Base-by-base conservation (phyloP, 1,284 basidiomycete species). In the Melampsora occidentalis region DNA sequence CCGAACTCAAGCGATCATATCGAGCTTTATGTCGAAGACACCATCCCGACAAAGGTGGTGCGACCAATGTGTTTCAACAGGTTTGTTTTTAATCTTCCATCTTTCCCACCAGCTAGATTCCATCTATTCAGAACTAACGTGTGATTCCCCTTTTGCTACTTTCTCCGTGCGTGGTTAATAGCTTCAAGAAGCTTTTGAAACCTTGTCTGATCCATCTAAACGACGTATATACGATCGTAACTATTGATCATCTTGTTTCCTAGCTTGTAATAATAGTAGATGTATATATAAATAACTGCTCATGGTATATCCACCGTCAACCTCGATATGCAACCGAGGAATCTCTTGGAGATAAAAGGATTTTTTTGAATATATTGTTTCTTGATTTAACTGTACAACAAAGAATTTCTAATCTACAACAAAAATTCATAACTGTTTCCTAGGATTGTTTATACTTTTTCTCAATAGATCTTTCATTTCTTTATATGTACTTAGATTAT, bases 31-130 rank as follows among this genome's bases (percentile, higher is more conserved):
- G 53, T 57, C 28, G n/a, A 28, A 57, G 28, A 28, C 14, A 18
- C 6, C 53, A 57, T 28, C 53, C 53, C n/a, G 53, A 57, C 53
- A 57, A 57, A 28, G 53, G 53, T 57, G 53, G 53, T 28, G 53
- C n/a, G n/a, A 57, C 53, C n/a, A n/a, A 22, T 14, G 28, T 22
- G 6, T 57, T 57, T 28, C 53, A 57, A 57, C 28, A 22, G 53
- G 53, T 57, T 57, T n/a, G 53, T 12, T 3, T 57, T n/a, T 57
- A n/a, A n/a, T n/a, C n/a, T 28, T 57, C 28, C 35, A 3, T 57
- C 53, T 22, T 18, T n/a, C n/a, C 14, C 28, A 18, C 53, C 12
- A 5, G 10, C 10, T 2, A 42, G 6, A 6, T 42, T 10, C 12
- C 4, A 6, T 42, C 10, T 42, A 12, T 42, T 57, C 28, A 28